These are phyloP conservation scores for Dendrocalamus latiflorus DNA, from an alignment of 202 grass and related monocot genomes.

Conservation along the genomic window DNA sequence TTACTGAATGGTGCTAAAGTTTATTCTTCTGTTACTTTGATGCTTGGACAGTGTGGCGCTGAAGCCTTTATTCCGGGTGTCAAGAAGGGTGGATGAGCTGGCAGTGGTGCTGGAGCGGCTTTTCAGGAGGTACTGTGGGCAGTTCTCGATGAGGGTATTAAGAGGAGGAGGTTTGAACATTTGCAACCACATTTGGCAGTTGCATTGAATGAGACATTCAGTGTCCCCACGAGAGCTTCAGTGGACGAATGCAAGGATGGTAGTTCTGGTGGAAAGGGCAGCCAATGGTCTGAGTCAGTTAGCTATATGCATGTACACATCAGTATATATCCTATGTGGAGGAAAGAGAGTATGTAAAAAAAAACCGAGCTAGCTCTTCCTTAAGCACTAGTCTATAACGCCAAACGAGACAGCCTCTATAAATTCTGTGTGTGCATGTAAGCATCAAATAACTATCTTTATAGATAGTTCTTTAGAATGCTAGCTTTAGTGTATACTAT, in stretches of 20 bases:
- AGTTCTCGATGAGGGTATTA: conserved; percentile 58
- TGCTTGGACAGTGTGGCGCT: conserved; percentile 51
- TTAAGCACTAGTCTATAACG: too few relatives aligned
- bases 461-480: too few relatives aligned
- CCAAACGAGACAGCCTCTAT: too few relatives aligned
- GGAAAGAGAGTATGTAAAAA: too few relatives aligned
- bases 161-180: conserved; percentile 66
- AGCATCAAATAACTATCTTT: too few relatives aligned
- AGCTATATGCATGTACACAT: too few relatives aligned
- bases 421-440: too few relatives aligned
- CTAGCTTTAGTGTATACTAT: too few relatives aligned
- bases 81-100: conserved; percentile 72
- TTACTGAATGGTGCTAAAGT: neutral
- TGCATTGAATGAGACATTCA: conserved; percentile 77
- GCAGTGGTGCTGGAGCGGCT: conserved; percentile 51
- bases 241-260: conserved; percentile 30
- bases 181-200: conserved; percentile 67
- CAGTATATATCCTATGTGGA: too few relatives aligned
- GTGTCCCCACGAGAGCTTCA: conserved; percentile 47
- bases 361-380: too few relatives aligned
- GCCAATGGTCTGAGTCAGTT: too few relatives aligned
- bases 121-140: conserved; percentile 71
- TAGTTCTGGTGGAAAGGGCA: conserved; percentile 32
- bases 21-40: conserved; percentile 6
- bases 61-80: conserved; percentile 68